These are phyloP conservation scores for Metschnikowia lachancei DNA, from an alignment of 805 yeast species.

Conservation along the genomic window DNA sequence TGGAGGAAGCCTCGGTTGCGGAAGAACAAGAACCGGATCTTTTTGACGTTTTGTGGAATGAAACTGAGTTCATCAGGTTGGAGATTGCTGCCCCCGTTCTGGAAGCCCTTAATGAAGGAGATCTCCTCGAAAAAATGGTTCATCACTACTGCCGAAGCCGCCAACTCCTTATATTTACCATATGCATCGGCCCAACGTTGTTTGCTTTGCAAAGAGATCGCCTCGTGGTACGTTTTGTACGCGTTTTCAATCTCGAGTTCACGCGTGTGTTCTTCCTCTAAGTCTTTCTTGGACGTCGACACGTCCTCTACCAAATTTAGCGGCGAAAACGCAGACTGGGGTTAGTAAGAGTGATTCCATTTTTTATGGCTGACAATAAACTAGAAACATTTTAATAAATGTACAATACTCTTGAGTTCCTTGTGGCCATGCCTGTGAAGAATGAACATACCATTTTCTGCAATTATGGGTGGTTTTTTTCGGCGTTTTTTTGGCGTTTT, in stretches of 20 bases:
- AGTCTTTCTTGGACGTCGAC: constrained; percentile 51
- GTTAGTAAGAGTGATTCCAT: constrained; percentile 5
- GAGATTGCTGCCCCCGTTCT: constrained; percentile 32
- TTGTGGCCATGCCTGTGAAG: too few species aligned
- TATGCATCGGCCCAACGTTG: constrained; percentile 50
- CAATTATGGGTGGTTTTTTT: too few species aligned
- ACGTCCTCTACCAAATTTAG: constrained; percentile 72
- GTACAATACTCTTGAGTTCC: too few species aligned
- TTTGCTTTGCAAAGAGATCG: constrained; percentile 59
- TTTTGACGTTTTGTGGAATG: constrained; percentile 66
- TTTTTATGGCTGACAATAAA: too few species aligned
- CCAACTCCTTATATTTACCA: constrained; percentile 56
- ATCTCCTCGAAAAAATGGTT: constrained; percentile 43
- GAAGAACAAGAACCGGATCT: constrained; percentile 71
- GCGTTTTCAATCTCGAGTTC: constrained; percentile 91
- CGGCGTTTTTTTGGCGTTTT: too few species aligned
- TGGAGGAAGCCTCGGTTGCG: constrained; percentile 79
- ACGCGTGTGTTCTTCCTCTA: constrained; percentile 82
- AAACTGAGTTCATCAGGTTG: constrained; percentile 42
- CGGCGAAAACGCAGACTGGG: constrained; percentile 69
- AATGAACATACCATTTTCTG: too few species aligned
- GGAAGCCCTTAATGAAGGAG: constrained; percentile 37
- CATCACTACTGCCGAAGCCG: constrained; percentile 63
- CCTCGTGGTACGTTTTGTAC: constrained; percentile 67
- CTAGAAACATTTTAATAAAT: too few species aligned